Conservation (phyloP, 2,329 filamentous ascomycete species). For the Ophiostoma sp. region DNA sequence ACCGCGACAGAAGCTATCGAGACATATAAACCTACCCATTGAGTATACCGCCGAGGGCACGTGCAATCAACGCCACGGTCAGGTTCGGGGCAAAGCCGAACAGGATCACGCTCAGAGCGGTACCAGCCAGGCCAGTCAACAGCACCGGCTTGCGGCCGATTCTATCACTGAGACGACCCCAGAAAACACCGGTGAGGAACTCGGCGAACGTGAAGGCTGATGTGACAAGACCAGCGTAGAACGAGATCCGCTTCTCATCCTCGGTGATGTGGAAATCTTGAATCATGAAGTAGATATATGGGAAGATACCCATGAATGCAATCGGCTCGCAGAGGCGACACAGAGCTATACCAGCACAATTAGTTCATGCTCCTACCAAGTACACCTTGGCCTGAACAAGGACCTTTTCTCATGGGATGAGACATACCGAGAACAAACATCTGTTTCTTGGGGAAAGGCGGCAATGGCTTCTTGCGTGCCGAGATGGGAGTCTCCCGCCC, state of each 20-base stretch:
- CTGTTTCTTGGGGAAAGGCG: constrained; percentile 42
- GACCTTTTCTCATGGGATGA: not conserved
- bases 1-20: constrained; percentile 23
- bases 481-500: constrained; percentile 10
- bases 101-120: constrained; percentile 85
- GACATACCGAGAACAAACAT: constrained; percentile 42
- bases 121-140: constrained; percentile 84
- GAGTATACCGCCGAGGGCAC: constrained; percentile 83
- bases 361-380: not conserved
- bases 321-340: constrained; percentile 98
- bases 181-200: constrained; percentile 87
- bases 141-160: constrained; percentile 92
- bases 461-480: constrained; percentile 27
- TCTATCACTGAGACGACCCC: constrained; percentile 89
- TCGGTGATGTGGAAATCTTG: constrained; percentile 83
- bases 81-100: constrained; percentile 89
- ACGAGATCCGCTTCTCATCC: constrained; percentile 75
- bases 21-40: constrained; percentile 69
- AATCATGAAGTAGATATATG: constrained; percentile 98
- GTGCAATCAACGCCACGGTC: constrained; percentile 78
- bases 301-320: constrained; percentile 99
- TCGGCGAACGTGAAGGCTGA: constrained; percentile 96
- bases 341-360: constrained; percentile 60
- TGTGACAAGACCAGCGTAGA: constrained; percentile 94
- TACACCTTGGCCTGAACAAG: not conserved